Evolutionary conservation across 202 grass and related monocot genomes (phyloP).

Genomic region (Bolboschoenoplectus hybrid): DNA sequence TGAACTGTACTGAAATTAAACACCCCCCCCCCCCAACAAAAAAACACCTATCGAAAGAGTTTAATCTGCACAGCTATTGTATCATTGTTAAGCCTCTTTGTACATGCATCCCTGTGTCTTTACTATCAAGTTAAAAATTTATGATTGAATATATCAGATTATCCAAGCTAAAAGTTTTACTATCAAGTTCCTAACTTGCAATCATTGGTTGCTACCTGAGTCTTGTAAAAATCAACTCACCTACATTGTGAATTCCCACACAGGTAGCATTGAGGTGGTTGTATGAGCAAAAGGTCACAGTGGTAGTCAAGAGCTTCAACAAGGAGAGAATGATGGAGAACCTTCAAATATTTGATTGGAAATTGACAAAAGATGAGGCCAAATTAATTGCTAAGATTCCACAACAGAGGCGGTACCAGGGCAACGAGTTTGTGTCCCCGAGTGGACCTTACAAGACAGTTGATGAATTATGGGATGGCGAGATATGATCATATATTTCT

Average conservation of each 20-base stretch:
- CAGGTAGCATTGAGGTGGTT: conserved; percentile 54
- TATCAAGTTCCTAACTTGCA: conserved; percentile 1
- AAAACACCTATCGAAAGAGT: not conserved
- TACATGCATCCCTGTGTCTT: not conserved
- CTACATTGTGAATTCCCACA: not conserved
- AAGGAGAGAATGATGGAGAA: conserved; percentile 49
- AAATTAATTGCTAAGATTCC: conserved; percentile 39
- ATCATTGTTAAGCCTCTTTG: not conserved
- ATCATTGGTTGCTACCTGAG: not conserved
- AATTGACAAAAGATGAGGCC: conserved; percentile 39
- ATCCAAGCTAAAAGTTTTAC: not conserved
- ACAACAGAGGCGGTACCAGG: not conserved
- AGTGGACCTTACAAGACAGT: conserved; percentile 44
- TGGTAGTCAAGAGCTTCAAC: conserved; percentile 54
- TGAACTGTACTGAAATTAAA: not conserved
- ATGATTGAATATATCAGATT: not conserved
- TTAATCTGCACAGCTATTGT: not conserved
- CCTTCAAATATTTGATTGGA: conserved; percentile 55
- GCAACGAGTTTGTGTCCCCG: conserved; percentile 23
- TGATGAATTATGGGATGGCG: conserved; percentile 56
- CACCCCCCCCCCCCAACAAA: not conserved
- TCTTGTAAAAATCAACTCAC: not conserved
- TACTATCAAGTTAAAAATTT: not conserved
- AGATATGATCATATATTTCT: conserved; percentile 37
- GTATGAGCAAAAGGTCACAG: conserved; percentile 38